Conservation (phyloP, 2,329 filamentous ascomycete species). For the Talaromyces verruculosus region DNA sequence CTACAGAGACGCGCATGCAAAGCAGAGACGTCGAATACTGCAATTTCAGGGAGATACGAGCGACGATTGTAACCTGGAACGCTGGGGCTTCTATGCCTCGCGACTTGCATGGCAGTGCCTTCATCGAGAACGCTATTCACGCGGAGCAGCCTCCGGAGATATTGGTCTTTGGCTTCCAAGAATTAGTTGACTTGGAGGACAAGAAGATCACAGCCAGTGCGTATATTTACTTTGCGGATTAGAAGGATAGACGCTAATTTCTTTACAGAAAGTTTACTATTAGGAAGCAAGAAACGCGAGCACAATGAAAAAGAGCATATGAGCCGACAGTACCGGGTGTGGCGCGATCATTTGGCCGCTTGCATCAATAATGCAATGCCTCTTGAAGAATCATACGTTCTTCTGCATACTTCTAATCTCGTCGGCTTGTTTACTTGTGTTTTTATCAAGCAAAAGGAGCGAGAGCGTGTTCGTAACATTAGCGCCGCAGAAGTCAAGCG, state of each 20-base stretch:
- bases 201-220: constrained; percentile 92
- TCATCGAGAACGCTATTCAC: constrained; percentile 77
- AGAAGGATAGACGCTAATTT: not conserved
- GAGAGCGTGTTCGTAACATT: constrained; percentile 73
- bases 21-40: constrained; percentile 78
- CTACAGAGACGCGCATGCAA: constrained; percentile 76
- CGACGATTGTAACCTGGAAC: constrained; percentile 91
- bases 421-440: constrained; percentile 95
- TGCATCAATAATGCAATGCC: constrained; percentile 82
- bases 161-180: constrained; percentile 93
- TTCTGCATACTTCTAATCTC: constrained; percentile 84
- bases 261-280: constrained; percentile 72
- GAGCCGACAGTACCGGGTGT: constrained; percentile 95
- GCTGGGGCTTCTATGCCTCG: constrained; percentile 92
- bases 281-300: constrained; percentile 76
- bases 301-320: constrained; percentile 77
- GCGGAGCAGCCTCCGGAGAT: constrained; percentile 82
- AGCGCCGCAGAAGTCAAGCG: constrained; percentile 84
- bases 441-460: constrained; percentile 81
- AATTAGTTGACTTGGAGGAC: constrained; percentile 96
- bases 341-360: constrained; percentile 84
- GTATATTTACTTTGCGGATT: constrained; percentile 30
- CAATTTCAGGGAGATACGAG: constrained; percentile 76
- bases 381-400: constrained; percentile 71
- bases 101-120: constrained; percentile 72